A percentile compares a stretch with the other conserved stretches of the same genome.
Evolutionary conservation across 2,329 filamentous ascomycete species (phyloP).

Genomic region (Fusarium tjaetaba): DNA sequence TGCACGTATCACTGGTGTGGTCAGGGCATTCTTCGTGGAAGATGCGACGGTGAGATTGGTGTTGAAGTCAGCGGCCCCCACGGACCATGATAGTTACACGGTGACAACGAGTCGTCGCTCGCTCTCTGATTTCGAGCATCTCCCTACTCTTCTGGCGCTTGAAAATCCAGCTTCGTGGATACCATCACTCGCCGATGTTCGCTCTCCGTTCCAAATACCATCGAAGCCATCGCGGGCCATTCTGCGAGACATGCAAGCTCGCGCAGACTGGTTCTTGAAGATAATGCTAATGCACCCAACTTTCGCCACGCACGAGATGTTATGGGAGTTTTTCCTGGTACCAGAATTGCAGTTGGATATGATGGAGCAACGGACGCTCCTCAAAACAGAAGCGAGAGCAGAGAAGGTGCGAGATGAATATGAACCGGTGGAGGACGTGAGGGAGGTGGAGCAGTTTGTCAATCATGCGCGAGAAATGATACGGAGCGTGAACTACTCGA

Average conservation of each 20-base stretch:
- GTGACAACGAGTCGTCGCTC: slow-evolving; percentile 94
- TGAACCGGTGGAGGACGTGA: slow-evolving; percentile 82
- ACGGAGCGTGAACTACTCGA: slow-evolving; percentile 83
- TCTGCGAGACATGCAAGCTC: slow-evolving; percentile 85
- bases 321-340: slow-evolving; percentile 99
- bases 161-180: slow-evolving; percentile 98
- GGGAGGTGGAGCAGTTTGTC: slow-evolving; percentile 92
- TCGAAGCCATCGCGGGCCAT: slow-evolving; percentile 90
- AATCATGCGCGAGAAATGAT: slow-evolving; percentile 91
- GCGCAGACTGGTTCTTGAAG: slow-evolving; percentile 87
- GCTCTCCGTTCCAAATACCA: slow-evolving; percentile 91
- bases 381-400: slow-evolving; percentile 83
- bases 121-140: slow-evolving; percentile 88
- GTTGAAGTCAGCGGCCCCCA: slow-evolving; percentile 90
- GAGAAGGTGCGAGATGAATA: slow-evolving; percentile 92
- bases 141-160: slow-evolving; percentile 82
- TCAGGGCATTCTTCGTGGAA: slow-evolving; percentile 96
- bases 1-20: slow-evolving; percentile 88
- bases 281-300: slow-evolving; percentile 89
- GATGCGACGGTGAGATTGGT: slow-evolving; percentile 93
- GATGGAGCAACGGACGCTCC: slow-evolving; percentile 86
- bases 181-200: slow-evolving; percentile 78
- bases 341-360: slow-evolving; percentile 90
- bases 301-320: slow-evolving; percentile 93
- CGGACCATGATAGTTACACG: slow-evolving; percentile 83